phyloP scores from a whole-genome alignment of 768 basidiomycete genomes.

The Thelephora aurantiotincta region DNA sequence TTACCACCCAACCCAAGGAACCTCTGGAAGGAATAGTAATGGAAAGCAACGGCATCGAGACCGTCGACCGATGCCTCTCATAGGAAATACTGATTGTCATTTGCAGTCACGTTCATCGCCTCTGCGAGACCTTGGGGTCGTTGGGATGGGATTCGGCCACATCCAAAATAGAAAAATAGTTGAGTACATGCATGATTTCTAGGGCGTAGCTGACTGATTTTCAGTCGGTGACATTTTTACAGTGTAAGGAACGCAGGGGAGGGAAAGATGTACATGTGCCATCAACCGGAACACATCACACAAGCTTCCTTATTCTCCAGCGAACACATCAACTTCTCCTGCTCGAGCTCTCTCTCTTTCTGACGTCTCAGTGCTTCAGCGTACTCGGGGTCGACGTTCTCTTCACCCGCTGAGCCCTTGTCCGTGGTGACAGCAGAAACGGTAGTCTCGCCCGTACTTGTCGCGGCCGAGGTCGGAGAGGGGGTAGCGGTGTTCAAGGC shows the following conservation, averaged over 20 bases:
- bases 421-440: conserved; percentile 18
- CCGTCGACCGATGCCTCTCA: conserved; percentile 45
- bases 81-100: conserved; percentile 64
- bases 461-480: conserved; percentile 1
- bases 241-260: too few species aligned
- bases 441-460: conserved; percentile 7
- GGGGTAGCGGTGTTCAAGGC: conserved; percentile 1
- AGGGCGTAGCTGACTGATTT: too few species aligned
- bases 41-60: conserved; percentile 78
- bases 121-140: conserved; percentile 51
- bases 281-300: conserved; percentile 78
- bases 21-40: too few species aligned
- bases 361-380: conserved; percentile 63
- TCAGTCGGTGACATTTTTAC: too few species aligned
- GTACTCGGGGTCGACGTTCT: conserved; percentile 56
- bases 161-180: conserved; percentile 39
- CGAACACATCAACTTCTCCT: conserved; percentile 72
- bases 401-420: conserved; percentile 36
- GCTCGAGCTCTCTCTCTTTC: conserved; percentile 62
- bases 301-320: conserved; percentile 92
- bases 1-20: too few species aligned
- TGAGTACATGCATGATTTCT: background rate
- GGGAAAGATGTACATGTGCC: too few species aligned
- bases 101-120: conserved; percentile 51
- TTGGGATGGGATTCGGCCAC: conserved; percentile 71